Evolutionary conservation across 345 rosid species (phyloP), one percentile per base, ranked within the genome.

Genomic region (thale cress (Arabidopsis thaliana)): DNA sequence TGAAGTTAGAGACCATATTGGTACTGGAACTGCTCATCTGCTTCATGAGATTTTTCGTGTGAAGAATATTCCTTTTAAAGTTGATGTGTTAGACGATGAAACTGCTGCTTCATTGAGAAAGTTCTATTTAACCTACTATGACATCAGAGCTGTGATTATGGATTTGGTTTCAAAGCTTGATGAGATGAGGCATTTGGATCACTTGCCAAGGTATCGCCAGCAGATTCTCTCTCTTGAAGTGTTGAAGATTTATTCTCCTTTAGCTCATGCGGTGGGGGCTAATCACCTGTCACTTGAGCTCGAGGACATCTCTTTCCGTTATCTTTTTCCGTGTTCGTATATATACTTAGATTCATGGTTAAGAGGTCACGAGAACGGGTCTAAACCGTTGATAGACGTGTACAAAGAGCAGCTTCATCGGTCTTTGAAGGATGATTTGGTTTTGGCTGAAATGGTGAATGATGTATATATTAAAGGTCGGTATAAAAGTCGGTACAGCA

Each of bases 91-190:
- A 78, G 96, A 89, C 6, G 98, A 94, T 16, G 92, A 94, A 23
- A 83, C 82, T 40, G 91, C 96, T 2, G 87, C 93, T 38, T 89
- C 91, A 2, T 49, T 91, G 30, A 86, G 98, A 65, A 88, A 90
- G 70, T 94, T 87, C 80, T 94, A 93, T 80, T 86, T 94, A 63
- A 86, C 97, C 0, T 94, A 87, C 78, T 94, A 94, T 59, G 97
- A 94, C 55, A 86, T 91, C 12, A 85, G 98, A 68, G 97, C 98
- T 34, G 81, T 94, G 74, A 86, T 88, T 71, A 84, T 90, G 33
- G 89, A 90, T 67, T 82, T 94, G 22, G 91, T 89, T 58, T 71
- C 85, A 49, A 94, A 90, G 83, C 96, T 94, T 45, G 97, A 94
- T 65, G 79, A 71, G 74, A 94, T 94, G 98, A 88, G 92, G 63